Evolutionary conservation across 306 rosid species (phyloP).

Genomic region (Luffa acutangula): DNA sequence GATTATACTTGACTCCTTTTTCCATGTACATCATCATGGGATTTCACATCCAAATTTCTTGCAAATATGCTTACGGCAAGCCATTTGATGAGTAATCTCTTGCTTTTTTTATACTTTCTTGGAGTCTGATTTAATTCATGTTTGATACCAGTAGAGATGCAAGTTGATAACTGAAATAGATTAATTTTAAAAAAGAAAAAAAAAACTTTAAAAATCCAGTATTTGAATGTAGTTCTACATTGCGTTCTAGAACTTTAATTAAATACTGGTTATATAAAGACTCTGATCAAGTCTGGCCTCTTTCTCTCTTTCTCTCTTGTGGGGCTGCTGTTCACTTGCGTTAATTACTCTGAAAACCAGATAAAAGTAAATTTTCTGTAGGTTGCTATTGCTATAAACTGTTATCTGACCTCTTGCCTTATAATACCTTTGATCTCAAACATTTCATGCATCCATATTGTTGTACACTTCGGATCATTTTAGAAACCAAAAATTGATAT

Average conservation of each 20-base stretch:
- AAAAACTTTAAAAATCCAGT: background rate
- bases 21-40: background rate
- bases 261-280: background rate
- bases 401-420: background rate
- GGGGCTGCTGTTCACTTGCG: background rate
- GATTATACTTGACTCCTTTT: background rate
- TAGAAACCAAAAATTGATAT: background rate
- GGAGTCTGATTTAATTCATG: background rate
- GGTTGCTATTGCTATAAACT: background rate
- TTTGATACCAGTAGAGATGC: background rate
- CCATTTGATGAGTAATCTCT: constrained; percentile 6
- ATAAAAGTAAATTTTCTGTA: background rate
- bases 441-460: background rate
- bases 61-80: background rate
- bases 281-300: background rate
- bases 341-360: background rate
- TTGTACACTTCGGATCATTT: background rate
- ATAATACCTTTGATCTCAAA: background rate
- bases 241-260: background rate
- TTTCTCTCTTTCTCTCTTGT: background rate
- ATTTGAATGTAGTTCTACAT: background rate
- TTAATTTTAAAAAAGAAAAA: background rate
- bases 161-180: background rate
- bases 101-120: background rate
- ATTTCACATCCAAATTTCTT: background rate